phyloP scores from a whole-genome alignment of 192 early-diverging fungal species.

The Pilaira anomala region DNA sequence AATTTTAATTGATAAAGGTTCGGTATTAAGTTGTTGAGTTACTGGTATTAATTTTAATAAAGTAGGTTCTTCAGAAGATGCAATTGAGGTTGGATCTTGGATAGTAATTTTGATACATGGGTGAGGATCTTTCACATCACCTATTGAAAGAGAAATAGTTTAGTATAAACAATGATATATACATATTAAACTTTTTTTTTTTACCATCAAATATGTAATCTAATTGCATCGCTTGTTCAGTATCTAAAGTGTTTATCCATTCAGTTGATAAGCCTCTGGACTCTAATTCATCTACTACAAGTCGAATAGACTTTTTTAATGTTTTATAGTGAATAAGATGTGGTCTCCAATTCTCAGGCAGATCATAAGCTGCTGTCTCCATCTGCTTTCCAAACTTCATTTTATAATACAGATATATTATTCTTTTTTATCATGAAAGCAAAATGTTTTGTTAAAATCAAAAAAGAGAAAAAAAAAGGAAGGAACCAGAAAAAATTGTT shows the following conservation, averaged over 20 bases:
- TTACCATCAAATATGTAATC: conserved; percentile 33
- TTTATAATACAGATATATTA: not conserved
- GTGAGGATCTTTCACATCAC: conserved; percentile 3
- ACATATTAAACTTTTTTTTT: not conserved
- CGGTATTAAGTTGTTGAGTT: not conserved
- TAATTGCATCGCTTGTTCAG: conserved; percentile 7
- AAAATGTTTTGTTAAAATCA: not conserved
- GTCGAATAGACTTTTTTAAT: conserved; percentile 59
- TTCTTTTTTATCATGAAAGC: too few relatives aligned
- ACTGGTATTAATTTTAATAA: conserved; percentile 9
- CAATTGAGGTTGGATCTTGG: conserved; percentile 9
- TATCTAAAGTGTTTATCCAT: not conserved
- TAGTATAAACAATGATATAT: too few relatives aligned
- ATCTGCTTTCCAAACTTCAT: conserved; percentile 68
- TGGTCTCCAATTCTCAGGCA: conserved; percentile 60
- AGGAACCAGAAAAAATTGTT: not conserved
- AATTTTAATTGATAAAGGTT: conserved; percentile 24
- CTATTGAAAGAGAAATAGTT: conserved; percentile 6
- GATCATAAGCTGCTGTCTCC: conserved; percentile 50
- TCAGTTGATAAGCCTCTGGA: conserved; percentile 18
- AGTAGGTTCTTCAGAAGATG: not conserved
- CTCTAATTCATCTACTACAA: conserved; percentile 57
- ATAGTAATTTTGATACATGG: conserved; percentile 23
- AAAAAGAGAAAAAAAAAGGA: conserved; percentile 1
- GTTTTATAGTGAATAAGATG: conserved; percentile 61